A percentile compares a stretch with the other conserved stretches of the same genome.
Conservation (phyloP, 2,329 filamentous ascomycete species). For the Exophiala mesophila region DNA sequence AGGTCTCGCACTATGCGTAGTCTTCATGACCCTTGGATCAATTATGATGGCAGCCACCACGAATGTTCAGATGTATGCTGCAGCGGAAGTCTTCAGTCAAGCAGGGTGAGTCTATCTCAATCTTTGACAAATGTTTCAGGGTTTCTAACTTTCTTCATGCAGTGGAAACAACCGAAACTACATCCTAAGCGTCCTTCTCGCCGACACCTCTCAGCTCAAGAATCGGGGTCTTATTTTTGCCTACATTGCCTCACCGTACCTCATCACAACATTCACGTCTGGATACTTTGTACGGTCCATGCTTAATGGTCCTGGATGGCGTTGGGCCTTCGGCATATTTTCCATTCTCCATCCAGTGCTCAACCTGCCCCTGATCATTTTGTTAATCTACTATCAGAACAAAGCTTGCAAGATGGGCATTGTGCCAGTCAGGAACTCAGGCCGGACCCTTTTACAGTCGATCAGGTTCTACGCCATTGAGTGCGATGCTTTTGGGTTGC, state of each 20-base stretch:
- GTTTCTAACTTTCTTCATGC: conserved; percentile 39
- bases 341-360: conserved; percentile 18
- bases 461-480: conserved; percentile 50
- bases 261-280: conserved; percentile 18
- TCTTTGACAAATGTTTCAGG: conserved; percentile 56
- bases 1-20: conserved; percentile 45
- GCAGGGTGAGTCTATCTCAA: conserved; percentile 55
- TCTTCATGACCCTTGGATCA: conserved; percentile 41
- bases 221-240: conserved; percentile 20
- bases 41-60: conserved; percentile 58
- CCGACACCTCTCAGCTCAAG: conserved; percentile 32
- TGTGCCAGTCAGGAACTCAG: conserved; percentile 43
- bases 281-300: conserved; percentile 17
- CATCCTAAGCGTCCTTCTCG: conserved; percentile 27
- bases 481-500: conserved; percentile 57
- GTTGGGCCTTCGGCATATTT: conserved; percentile 28
- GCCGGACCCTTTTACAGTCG: conserved; percentile 40
- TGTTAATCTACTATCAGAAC: conserved; percentile 55
- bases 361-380: conserved; percentile 31
- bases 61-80: conserved; percentile 55
- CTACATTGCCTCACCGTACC: conserved; percentile 27
- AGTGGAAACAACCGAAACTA: conserved; percentile 24
- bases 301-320: conserved; percentile 22
- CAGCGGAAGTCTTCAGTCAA: conserved; percentile 51
- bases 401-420: conserved; percentile 56